Conservation (phyloP, 2,329 filamentous ascomycete genomes). For the Fusarium sp. region DNA sequence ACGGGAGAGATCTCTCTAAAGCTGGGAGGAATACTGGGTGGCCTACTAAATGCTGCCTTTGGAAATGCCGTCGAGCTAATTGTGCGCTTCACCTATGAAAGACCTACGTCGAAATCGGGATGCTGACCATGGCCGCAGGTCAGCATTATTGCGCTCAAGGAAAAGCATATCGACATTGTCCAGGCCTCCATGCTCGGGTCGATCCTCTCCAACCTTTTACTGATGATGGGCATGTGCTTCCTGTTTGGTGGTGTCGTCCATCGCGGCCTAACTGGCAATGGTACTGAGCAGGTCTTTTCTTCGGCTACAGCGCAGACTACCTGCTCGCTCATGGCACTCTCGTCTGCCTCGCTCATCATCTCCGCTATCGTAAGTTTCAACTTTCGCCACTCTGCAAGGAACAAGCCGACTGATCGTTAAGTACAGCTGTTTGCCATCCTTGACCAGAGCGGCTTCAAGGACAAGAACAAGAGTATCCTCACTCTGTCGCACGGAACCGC, state of each 20-base stretch:
- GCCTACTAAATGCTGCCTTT: conserved; percentile 80
- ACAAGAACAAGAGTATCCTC: neutral
- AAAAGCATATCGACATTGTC: no score
- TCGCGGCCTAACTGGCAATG: neutral
- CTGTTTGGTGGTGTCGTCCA: neutral
- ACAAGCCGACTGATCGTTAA: neutral
- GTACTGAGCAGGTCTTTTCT: neutral
- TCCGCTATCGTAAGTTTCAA: neutral
- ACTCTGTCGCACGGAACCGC: neutral
- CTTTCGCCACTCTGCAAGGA: neutral
- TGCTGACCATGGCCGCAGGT: conserved; percentile 65
- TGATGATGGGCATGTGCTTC: neutral
- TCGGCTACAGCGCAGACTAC: neutral
- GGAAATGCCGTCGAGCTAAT: conserved; percentile 85
- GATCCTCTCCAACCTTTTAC: neutral
- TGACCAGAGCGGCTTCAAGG: neutral
- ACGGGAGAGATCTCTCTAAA: conserved; percentile 81
- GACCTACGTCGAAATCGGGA: neutral
- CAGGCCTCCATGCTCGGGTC: no score
- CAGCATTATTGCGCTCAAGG: conserved; percentile 73
- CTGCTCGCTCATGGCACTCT: neutral
- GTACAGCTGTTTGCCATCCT: neutral
- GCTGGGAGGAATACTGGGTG: conserved; percentile 79
- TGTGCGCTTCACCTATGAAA: conserved; percentile 56
- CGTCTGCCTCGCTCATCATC: neutral